phyloP scores from a whole-genome alignment of 2,329 filamentous ascomycete genomes.

The Pseudodiploospora longispora region DNA sequence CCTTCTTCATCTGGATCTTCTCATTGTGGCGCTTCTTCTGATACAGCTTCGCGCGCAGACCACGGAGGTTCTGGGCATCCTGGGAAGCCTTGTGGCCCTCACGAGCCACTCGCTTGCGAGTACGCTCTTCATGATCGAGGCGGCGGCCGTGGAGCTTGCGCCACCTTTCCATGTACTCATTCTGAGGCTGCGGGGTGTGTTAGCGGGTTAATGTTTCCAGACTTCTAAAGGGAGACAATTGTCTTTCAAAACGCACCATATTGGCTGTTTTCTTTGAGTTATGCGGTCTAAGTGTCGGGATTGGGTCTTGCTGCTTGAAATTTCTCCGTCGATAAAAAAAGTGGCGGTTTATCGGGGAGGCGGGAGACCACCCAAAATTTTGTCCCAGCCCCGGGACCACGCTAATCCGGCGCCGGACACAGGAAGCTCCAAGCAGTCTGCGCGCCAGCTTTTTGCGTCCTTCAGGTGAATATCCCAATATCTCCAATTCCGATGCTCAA shows the following conservation, averaged over 20 bases:
- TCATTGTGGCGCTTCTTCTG: slow-evolving; percentile 91
- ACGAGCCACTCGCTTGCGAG: slow-evolving; percentile 78
- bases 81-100: slow-evolving; percentile 82
- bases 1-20: slow-evolving; percentile 97
- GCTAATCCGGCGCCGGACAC: slow-evolving; percentile 21
- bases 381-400: slow-evolving; percentile 24
- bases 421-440: neutral
- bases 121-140: slow-evolving; percentile 78
- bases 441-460: slow-evolving; percentile 4
- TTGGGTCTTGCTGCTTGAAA: slow-evolving; percentile 15
- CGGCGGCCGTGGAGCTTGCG: slow-evolving; percentile 44
- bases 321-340: slow-evolving; percentile 19
- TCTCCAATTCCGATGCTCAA: slow-evolving; percentile 8
- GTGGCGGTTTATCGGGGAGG: slow-evolving; percentile 18
- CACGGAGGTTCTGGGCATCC: slow-evolving; percentile 87
- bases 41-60: slow-evolving; percentile 85
- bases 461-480: no score
- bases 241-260: slow-evolving; percentile 20
- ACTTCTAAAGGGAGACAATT: neutral
- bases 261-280: slow-evolving; percentile 18
- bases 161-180: slow-evolving; percentile 72
- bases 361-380: slow-evolving; percentile 9
- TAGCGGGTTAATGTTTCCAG: neutral
- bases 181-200: slow-evolving; percentile 57
- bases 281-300: slow-evolving; percentile 3